Base-by-base conservation (phyloP, 2,329 filamentous ascomycete species). In the Rutstroemia sp. region DNA sequence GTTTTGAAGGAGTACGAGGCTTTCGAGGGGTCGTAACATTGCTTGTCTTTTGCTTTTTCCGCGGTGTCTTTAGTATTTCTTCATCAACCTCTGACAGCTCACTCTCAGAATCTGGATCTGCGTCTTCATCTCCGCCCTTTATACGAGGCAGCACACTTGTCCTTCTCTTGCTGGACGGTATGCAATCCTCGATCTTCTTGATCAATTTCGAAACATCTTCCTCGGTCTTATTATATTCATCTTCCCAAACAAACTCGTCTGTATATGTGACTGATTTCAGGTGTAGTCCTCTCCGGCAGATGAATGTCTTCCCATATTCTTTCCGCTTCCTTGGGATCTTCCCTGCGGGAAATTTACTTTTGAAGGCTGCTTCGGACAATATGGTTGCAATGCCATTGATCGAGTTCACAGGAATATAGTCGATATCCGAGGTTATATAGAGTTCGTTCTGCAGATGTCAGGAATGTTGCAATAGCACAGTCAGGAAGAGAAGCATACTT, bases 321-420 rank as follows among this genome's bases (percentile, higher is more conserved):
- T 81, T 81, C 2, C 88, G 84, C 48, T 78, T 83, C 58, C 86
- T 85, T 2, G 89, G 85, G 2, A 95, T 78, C 60, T 82, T 85
- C 27, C 90, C 91, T 36, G 76, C 82, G 0, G 94, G 92, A 66
- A 91, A 91, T 60, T 76, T 78, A 16, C 79, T 73, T 39, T 79
- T 76, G 70, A 92, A 97, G 0, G 74, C 76, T 8, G 83, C 77
- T 25, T 80, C 77, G 0, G 92, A 97, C 71, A 94, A 78, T 44
- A 99, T 79, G 16, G 75, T 83, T 0, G 92, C 94, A 64, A 88
- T 95, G 51, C 92, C 92, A 67, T 94, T 95, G 72, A 99, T 95
- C 0, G 92, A 92, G 1, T 82, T 83, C 25, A 99, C 75, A 7
- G 92, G 84, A 67, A 96, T 97, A 57, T 88, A 75, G 67, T 99